phyloP scores from a whole-genome alignment of 2,329 filamentous ascomycete species.

The Penicillium sp. region DNA sequence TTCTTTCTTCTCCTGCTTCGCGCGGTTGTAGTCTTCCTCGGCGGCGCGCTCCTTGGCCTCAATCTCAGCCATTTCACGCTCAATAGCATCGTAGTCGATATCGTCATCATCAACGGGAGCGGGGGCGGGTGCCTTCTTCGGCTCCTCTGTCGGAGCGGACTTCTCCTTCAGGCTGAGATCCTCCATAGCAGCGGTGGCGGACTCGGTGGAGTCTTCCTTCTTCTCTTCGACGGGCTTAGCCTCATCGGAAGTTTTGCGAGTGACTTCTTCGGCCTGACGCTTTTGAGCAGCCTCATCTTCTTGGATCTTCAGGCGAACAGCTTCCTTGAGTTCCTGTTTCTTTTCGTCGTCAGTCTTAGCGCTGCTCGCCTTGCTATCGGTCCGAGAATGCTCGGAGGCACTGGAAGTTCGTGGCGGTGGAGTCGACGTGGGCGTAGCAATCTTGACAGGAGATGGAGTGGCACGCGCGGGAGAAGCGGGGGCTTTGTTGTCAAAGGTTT shows the following conservation, averaged over 20 bases:
- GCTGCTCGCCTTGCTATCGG: conserved; percentile 57
- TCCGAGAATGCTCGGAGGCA: conserved; percentile 60
- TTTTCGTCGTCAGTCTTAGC: conserved; percentile 74
- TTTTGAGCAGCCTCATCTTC: conserved; percentile 53
- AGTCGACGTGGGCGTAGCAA: conserved; percentile 67
- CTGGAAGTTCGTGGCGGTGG: conserved; percentile 72
- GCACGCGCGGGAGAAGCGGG: conserved; percentile 56
- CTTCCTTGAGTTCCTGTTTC: conserved; percentile 64
- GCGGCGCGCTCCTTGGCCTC: conserved; percentile 44
- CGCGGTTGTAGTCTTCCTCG: conserved; percentile 54
- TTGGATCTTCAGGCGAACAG: conserved; percentile 47
- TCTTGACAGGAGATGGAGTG: conserved; percentile 53
- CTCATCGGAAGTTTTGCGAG: conserved; percentile 41
- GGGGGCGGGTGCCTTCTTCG: conserved; percentile 19
- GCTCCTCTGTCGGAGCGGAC: conserved; percentile 15
- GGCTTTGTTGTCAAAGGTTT: conserved; percentile 54
- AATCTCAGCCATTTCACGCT: conserved; percentile 43
- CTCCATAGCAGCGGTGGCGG: conserved; percentile 30
- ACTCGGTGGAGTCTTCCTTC: conserved; percentile 27
- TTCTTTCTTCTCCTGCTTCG: conserved; percentile 70
- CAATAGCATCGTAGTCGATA: conserved; percentile 44
- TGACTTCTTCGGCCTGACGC: conserved; percentile 44
- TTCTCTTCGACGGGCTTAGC: conserved; percentile 28
- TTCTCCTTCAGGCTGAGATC: conserved; percentile 30
- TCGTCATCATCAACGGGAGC: conserved; percentile 34